Conservation (phyloP, 495 filamentous ascomycete species). For the Penicillium ucsense region DNA sequence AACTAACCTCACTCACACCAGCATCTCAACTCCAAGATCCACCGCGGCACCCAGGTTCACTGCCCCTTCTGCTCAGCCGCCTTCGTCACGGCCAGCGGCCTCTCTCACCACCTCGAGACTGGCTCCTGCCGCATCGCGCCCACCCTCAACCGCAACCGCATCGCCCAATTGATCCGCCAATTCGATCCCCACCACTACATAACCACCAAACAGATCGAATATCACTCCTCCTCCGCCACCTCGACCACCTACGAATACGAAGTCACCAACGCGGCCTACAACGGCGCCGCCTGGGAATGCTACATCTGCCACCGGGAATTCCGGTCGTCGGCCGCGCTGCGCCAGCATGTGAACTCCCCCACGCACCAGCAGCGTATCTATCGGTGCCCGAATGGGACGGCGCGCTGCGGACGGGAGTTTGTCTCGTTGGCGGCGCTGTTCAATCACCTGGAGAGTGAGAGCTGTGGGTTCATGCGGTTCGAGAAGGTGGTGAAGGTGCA, state of each 20-base stretch:
- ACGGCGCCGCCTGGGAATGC: conserved; percentile 34
- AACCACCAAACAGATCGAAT: conserved; percentile 32
- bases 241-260: conserved; percentile 1
- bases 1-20: conserved; percentile 7
- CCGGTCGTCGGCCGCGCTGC: conserved; percentile 8
- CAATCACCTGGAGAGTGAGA: conserved; percentile 47
- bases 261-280: conserved; percentile 21
- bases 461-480: conserved; percentile 39
- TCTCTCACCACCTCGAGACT: conserved; percentile 36
- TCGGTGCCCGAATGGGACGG: conserved; percentile 37
- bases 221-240: conserved; percentile 6
- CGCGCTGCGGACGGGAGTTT: conserved; percentile 35
- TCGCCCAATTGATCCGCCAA: conserved; percentile 19
- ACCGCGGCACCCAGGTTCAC: conserved; percentile 18
- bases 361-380: conserved; percentile 40
- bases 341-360: conserved; percentile 28
- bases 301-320: conserved; percentile 36
- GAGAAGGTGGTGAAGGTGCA: conserved; percentile 22
- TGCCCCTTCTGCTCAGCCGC: conserved; percentile 36
- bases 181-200: conserved; percentile 29
- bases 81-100: conserved; percentile 33
- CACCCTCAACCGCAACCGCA: conserved; percentile 26
- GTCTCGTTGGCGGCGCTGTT: conserved; percentile 37
- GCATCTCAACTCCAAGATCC: conserved; percentile 36
- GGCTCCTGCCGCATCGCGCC: conserved; percentile 29